phyloP scores from a whole-genome alignment of 2,329 filamentous ascomycete genomes.

The Aspergillus sp. region DNA sequence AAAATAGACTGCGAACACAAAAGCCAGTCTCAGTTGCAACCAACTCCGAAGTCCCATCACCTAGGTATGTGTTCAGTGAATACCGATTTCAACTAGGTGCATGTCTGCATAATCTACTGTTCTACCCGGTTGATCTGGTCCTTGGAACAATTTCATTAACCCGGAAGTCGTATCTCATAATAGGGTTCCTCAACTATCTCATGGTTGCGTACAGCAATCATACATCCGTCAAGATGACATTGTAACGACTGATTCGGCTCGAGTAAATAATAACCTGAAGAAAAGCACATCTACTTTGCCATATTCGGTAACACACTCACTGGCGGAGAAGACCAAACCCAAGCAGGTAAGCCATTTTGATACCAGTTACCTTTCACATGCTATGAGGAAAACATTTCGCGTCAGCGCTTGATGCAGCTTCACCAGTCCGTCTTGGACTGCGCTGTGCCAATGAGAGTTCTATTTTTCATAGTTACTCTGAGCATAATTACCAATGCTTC shows the following conservation, averaged over 20 bases:
- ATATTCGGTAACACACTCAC: background rate
- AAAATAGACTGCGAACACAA: conserved; percentile 52
- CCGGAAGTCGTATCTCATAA: background rate
- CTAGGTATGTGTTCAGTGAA: conserved; percentile 3
- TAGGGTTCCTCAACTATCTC: conserved; percentile 53
- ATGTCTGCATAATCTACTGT: background rate
- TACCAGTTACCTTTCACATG: conserved; percentile 22
- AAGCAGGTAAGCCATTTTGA: conserved; percentile 49
- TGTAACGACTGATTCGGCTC: conserved; percentile 53
- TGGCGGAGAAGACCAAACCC: conserved; percentile 17
- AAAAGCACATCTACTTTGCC: conserved; percentile 23
- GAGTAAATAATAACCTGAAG: conserved; percentile 50
- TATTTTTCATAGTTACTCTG: conserved; percentile 73
- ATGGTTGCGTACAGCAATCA: conserved; percentile 49
- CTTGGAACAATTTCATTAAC: background rate
- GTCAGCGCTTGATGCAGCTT: conserved; percentile 68
- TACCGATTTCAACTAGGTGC: background rate
- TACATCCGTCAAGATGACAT: conserved; percentile 57
- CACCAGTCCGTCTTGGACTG: conserved; percentile 75
- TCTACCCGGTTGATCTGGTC: background rate
- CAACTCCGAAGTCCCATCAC: background rate
- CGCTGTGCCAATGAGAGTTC: conserved; percentile 69
- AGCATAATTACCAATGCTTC: conserved; percentile 40
- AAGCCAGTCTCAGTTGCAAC: background rate
- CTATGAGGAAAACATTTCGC: conserved; percentile 75